Base-by-base conservation (phyloP, 352 stramenopile species). In the Poterioochromonas sp. region DNA sequence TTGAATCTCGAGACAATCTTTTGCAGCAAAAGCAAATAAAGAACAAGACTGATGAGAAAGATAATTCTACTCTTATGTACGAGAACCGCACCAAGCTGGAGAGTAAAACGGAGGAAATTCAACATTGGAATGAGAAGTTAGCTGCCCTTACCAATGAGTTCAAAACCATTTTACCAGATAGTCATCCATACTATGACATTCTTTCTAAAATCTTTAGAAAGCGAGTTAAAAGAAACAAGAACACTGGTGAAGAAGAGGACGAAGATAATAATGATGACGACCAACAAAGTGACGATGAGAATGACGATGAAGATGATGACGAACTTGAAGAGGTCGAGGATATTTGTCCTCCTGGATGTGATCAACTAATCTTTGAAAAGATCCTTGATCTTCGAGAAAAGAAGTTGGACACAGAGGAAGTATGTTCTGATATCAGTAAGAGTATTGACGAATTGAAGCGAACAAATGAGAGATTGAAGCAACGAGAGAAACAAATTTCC, bases 281-380 rank as follows among this genome's bases (percentile, higher is more conserved):
- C n/a, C 80, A 82, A 20, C 83, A 90, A 5, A 82, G 90, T 0
- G 86, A 90, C 0, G 88, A 91, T 5, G 80, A 90, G 71, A 83
- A 93, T n/a, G 86, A 94, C 20, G 87, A 95, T 44, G 89, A 95
- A 22, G 89, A 94, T 40, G 88, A 95, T 43, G 88, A 95, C 5
- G 89, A 94, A 51, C 90, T 95, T 20, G 90, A 96, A 73, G 89
- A 94, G 39, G 90, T 95, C 79, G 91, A 96, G 43, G 92, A 96
- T 65, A 84, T 86, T 22, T 97, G 92, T 80, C 91, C 92, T 0
- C 53, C 85, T 20, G 91, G 90, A 0, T 97, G 91, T 79, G 90
- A 96, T 73, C 79, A 92, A 32, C 83, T 83, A 68, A 79, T 97
- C 0, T 97, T 95, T 82, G 92, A 97, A 71, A 90, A 91, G 44